These are phyloP conservation scores for Annona squamosa DNA, from an alignment of 164 flowering plant genomes.

Conservation along the genomic window DNA sequence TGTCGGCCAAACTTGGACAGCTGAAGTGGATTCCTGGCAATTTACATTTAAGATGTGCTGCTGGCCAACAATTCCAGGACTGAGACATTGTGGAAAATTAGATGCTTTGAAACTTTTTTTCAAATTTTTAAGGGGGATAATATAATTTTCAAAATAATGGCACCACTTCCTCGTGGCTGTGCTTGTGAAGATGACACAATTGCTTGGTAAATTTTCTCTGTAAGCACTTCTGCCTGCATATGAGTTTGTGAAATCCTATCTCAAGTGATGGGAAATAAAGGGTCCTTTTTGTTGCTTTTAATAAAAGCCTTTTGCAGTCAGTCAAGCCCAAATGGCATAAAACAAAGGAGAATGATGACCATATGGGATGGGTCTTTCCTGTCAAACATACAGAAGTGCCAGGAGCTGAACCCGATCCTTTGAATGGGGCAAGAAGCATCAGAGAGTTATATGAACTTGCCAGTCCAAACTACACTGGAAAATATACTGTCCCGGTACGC, in stretches of 20 bases:
- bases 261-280: neutral
- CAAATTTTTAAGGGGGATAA: no score
- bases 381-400: constrained; percentile 51
- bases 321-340: constrained; percentile 82
- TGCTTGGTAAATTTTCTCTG: neutral
- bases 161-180: neutral
- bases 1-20: neutral
- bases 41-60: no score
- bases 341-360: constrained; percentile 80
- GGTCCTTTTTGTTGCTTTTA: neutral
- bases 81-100: no score
- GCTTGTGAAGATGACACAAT: neutral
- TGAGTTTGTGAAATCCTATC: neutral
- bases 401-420: constrained; percentile 75
- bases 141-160: neutral
- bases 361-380: constrained; percentile 96
- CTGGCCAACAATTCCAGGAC: no score
- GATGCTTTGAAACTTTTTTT: no score
- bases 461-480: constrained; percentile 73
- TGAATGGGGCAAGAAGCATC: constrained; percentile 67
- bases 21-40: neutral
- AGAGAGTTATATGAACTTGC: constrained; percentile 86
- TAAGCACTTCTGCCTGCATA: neutral
- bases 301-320: constrained; percentile 31
- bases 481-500: constrained; percentile 89